phyloP scores from a whole-genome alignment of 768 basidiomycete genomes.

The Leccinum sublutescens region DNA sequence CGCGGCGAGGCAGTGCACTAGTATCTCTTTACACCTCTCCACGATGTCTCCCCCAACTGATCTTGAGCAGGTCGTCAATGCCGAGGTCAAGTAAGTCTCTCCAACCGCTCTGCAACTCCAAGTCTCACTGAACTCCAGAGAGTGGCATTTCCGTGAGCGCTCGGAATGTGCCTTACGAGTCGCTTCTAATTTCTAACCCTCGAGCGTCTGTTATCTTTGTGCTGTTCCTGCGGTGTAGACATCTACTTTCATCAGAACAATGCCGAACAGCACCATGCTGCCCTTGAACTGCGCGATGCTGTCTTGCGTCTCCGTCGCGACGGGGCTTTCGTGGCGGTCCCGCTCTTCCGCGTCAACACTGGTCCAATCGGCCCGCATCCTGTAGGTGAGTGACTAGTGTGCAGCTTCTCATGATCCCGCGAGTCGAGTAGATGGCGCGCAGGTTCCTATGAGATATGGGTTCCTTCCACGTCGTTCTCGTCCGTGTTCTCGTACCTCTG shows the following conservation, averaged over 20 bases:
- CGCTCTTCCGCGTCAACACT: conserved; percentile 67
- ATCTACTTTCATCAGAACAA: conserved; percentile 79
- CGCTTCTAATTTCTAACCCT: conserved; percentile 2
- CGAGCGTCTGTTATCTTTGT: background rate
- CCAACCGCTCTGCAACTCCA: background rate
- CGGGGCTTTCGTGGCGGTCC: conserved; percentile 79
- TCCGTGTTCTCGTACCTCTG: conserved; percentile 77
- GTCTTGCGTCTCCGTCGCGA: conserved; percentile 68
- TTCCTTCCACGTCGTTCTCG: conserved; percentile 68
- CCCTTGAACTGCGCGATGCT: conserved; percentile 67
- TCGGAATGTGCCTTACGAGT: background rate
- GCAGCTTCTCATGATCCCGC: background rate
- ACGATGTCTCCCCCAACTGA: conserved; percentile 43
- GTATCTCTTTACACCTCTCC: no score
- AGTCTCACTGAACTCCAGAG: conserved; percentile 37
- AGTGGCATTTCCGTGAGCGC: conserved; percentile 76
- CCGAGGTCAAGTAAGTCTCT: conserved; percentile 59
- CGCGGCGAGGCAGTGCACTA: no score
- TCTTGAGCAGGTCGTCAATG: conserved; percentile 53
- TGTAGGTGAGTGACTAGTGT: conserved; percentile 47
- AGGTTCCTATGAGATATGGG: conserved; percentile 87
- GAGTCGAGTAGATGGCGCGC: background rate
- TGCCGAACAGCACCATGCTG: conserved; percentile 56
- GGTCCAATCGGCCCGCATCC: conserved; percentile 75
- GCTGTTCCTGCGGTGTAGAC: conserved; percentile 41